phyloP scores from a whole-genome alignment of 192 early-diverging fungal species.

The Linderina pennispora region DNA sequence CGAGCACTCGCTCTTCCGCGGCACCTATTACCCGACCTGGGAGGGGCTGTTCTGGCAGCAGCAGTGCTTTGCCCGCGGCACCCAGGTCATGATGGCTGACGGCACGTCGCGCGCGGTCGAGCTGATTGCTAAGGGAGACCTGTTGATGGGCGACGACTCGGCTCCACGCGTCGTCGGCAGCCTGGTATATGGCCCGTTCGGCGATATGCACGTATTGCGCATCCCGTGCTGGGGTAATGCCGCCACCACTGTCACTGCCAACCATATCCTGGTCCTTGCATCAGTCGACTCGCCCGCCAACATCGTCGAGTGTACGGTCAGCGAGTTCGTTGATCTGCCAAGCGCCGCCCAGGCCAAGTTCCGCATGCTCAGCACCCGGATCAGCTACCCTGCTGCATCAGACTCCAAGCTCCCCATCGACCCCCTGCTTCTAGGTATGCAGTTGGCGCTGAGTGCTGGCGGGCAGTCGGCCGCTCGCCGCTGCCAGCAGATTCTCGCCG shows the following conservation, averaged over 20 bases:
- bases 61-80: constrained; percentile 47
- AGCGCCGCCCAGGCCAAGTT: neutral
- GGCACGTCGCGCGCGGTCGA: constrained; percentile 25
- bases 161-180: constrained; percentile 26
- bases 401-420: constrained; percentile 1
- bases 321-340: constrained; percentile 8
- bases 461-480: no score
- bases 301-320: constrained; percentile 14
- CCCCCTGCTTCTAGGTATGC: constrained; percentile 10
- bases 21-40: constrained; percentile 97
- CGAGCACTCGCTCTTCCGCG: constrained; percentile 98
- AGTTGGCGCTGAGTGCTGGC: no score
- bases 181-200: constrained; percentile 19
- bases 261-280: constrained; percentile 30
- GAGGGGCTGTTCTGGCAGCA: constrained; percentile 98
- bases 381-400: constrained; percentile 4
- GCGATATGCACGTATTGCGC: constrained; percentile 17
- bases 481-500: no score
- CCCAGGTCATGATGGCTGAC: constrained; percentile 22
- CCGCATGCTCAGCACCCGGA: constrained; percentile 10
- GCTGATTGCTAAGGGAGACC: constrained; percentile 30
- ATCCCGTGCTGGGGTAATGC: constrained; percentile 12
- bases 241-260: constrained; percentile 19
- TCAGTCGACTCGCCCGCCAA: neutral
- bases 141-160: constrained; percentile 48